Percentiles rank a stretch among this genome's conserved stretches.
Conservation (phyloP, 129 eudicot genomes). For the Arctium minus region DNA sequence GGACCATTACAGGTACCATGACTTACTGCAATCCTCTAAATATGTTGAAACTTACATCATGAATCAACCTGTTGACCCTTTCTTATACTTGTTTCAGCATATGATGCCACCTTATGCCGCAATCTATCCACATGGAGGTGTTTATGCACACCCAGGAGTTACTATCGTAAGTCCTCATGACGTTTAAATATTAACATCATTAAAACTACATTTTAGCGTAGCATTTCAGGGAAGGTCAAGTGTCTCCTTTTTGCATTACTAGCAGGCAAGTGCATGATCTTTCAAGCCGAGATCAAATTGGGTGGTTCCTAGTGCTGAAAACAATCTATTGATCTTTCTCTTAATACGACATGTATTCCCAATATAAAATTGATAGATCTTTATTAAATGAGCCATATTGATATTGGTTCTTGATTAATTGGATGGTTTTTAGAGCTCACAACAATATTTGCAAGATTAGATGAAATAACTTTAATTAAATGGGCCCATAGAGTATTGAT, state of each 20-base stretch:
- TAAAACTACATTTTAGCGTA: neutral
- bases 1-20: constrained; percentile 78
- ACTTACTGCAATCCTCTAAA: neutral
- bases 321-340: neutral
- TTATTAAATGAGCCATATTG: neutral
- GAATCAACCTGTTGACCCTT: neutral
- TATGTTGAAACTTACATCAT: neutral
- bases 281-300: neutral
- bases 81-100: constrained; percentile 37
- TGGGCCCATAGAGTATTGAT: neutral
- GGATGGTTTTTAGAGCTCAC: neutral
- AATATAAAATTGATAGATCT: too few relatives aligned
- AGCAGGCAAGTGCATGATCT: too few relatives aligned
- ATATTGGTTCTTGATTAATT: neutral
- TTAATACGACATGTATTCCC: neutral
- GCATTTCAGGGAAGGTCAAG: neutral
- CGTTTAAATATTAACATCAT: neutral
- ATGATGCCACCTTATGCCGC: constrained; percentile 93
- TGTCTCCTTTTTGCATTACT: neutral
- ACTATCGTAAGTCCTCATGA: constrained; percentile 61
- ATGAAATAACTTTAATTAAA: neutral
- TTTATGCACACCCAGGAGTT: constrained; percentile 84
- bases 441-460: neutral
- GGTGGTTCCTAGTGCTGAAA: neutral
- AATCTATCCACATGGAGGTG: constrained; percentile 84